Evolutionary conservation across 768 basidiomycete genomes (phyloP).

Genomic region (Saitozyma sp.): DNA sequence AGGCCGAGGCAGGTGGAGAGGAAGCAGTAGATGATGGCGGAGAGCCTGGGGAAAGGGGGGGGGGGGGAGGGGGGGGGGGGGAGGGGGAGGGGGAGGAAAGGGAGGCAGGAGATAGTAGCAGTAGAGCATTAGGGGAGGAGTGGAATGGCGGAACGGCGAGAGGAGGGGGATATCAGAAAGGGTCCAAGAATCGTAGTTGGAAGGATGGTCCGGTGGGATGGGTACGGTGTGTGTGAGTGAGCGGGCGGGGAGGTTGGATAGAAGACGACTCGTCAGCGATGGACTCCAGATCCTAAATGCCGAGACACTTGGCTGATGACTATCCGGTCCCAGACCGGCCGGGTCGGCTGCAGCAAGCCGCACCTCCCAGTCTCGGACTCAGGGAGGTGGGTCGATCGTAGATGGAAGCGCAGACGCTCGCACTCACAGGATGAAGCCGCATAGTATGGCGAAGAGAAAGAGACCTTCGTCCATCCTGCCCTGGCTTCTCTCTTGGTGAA

Average conservation of each 20-base stretch:
- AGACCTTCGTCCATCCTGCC: constrained; percentile 39
- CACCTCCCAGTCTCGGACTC: too few relatives aligned
- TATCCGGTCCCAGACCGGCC: too few relatives aligned
- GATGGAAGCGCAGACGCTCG: background rate
- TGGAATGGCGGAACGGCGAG: constrained; percentile 39
- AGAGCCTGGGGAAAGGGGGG: constrained; percentile 21
- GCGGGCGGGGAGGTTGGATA: too few relatives aligned
- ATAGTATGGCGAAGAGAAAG: constrained; percentile 41
- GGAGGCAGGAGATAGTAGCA: constrained; percentile 32
- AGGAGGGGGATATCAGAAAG: constrained; percentile 8
- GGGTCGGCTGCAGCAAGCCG: too few relatives aligned
- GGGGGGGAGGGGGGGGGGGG: constrained; percentile 14
- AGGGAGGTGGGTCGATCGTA: background rate
- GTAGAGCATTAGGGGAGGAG: constrained; percentile 47
- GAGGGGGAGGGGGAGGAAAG: constrained; percentile 33
- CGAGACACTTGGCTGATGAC: too few relatives aligned
- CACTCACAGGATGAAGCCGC: constrained; percentile 37
- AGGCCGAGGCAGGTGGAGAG: constrained; percentile 48
- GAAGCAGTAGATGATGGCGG: constrained; percentile 47
- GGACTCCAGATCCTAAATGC: too few relatives aligned
- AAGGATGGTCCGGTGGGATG: too few relatives aligned
- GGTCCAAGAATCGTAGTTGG: too few relatives aligned
- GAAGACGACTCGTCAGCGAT: too few relatives aligned
- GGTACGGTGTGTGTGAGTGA: too few relatives aligned
- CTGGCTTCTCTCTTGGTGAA: too few relatives aligned